A percentile compares a stretch with the other conserved stretches of the same genome.
Conservation (phyloP, 2,329 filamentous ascomycete genomes). For the Alternaria atra region DNA sequence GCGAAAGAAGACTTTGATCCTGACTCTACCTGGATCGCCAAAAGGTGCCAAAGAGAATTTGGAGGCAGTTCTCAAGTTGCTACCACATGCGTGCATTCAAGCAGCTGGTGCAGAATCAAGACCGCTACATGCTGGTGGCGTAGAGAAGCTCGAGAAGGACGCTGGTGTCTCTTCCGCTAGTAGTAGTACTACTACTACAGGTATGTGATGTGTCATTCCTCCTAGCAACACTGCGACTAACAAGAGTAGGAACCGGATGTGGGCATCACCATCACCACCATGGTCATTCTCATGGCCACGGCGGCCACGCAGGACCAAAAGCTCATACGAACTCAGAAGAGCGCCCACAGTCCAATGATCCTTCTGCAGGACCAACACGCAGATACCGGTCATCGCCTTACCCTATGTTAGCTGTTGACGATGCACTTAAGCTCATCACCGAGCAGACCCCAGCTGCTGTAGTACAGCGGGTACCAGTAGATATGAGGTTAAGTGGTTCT, state of each 20-base stretch:
- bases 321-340: conserved; percentile 75
- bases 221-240: conserved; percentile 4
- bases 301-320: conserved; percentile 59
- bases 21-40: conserved; percentile 92
- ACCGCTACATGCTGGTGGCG: conserved; percentile 78
- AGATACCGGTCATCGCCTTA: conserved; percentile 88
- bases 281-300: conserved; percentile 65
- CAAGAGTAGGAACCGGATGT: conserved; percentile 30
- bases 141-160: conserved; percentile 84
- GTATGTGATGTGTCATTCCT: conserved; percentile 13
- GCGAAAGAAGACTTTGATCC: conserved; percentile 79
- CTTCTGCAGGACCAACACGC: conserved; percentile 67
- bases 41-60: conserved; percentile 96
- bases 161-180: conserved; percentile 63
- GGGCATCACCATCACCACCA: conserved; percentile 56
- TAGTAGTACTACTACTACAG: conserved; percentile 8
- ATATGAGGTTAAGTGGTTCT: conserved; percentile 73
- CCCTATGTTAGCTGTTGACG: conserved; percentile 86
- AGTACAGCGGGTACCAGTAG: conserved; percentile 67
- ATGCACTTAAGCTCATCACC: conserved; percentile 78
- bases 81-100: conserved; percentile 94
- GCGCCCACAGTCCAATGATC: conserved; percentile 66
- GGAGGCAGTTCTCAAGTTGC: conserved; percentile 83
- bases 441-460: conserved; percentile 73
- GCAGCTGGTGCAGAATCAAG: conserved; percentile 85